phyloP scores from a whole-genome alignment of 306 rosid species.

The Benincasa hispida region DNA sequence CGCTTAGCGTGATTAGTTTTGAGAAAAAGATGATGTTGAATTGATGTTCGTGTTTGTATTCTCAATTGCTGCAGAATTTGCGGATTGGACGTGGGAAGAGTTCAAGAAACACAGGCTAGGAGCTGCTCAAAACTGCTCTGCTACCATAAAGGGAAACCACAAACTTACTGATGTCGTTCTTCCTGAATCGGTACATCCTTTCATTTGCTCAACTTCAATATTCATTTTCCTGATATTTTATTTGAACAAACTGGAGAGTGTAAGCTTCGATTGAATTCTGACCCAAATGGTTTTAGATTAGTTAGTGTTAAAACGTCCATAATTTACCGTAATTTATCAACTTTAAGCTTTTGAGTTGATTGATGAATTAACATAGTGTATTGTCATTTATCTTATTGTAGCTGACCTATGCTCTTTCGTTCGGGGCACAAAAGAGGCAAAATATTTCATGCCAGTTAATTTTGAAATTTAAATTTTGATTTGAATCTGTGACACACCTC shows the following conservation, averaged over 20 bases:
- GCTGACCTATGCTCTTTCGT: neutral
- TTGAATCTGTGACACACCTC: neutral
- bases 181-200: slow-evolving; percentile 37
- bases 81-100: slow-evolving; percentile 97
- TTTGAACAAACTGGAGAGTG: neutral
- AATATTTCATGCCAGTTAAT: neutral
- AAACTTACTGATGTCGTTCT: slow-evolving; percentile 38
- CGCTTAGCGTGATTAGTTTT: neutral
- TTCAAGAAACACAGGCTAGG: slow-evolving; percentile 57
- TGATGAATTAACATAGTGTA: neutral
- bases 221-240: neutral
- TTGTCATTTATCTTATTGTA: neutral
- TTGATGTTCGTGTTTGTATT: neutral
- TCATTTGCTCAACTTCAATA: neutral
- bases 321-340: neutral
- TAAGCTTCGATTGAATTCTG: neutral
- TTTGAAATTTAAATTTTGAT: neutral
- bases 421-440: neutral
- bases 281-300: neutral
- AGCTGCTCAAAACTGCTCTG: slow-evolving; percentile 96
- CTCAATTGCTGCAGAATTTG: slow-evolving; percentile 35
- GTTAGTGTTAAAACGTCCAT: neutral
- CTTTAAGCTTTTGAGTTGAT: no score
- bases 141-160: slow-evolving; percentile 66
- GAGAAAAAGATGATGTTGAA: neutral